phyloP scores from a whole-genome alignment of 2,329 filamentous ascomycete genomes.

The Sporothrix schenckii region DNA sequence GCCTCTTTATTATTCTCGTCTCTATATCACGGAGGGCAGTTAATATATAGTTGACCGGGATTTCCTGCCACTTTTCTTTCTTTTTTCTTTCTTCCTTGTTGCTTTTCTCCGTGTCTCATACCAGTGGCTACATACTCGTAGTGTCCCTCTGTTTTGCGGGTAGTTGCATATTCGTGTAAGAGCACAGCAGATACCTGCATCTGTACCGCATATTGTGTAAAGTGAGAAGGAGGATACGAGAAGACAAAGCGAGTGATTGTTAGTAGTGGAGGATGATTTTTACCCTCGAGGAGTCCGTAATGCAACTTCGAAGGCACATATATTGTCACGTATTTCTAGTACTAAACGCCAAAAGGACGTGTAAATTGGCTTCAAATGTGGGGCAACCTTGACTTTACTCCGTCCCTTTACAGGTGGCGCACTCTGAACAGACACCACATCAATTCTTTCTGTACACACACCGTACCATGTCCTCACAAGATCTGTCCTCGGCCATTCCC shows the following conservation, averaged over 20 bases:
- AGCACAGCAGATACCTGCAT: background rate
- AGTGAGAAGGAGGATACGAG: background rate
- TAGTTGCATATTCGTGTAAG: constrained; percentile 24
- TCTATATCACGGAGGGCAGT: background rate
- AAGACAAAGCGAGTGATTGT: no score
- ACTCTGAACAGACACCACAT: no score
- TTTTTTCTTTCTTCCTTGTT: background rate
- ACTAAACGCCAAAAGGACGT: constrained; percentile 19
- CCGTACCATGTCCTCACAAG: constrained; percentile 51
- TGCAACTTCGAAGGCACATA: background rate
- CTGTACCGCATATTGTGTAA: background rate
- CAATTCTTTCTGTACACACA: background rate
- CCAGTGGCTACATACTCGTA: background rate
- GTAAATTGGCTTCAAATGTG: constrained; percentile 22
- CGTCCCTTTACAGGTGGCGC: background rate
- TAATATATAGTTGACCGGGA: constrained; percentile 10
- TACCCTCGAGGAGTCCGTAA: background rate
- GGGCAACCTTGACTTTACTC: background rate
- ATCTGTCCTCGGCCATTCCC: constrained; percentile 50
- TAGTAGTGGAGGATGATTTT: no score
- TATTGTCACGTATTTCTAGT: background rate
- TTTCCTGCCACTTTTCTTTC: background rate
- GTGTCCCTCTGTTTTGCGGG: background rate
- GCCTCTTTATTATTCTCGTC: background rate
- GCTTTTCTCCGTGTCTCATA: background rate